A percentile compares a stretch with the other conserved stretches of the same genome.
These are phyloP conservation scores for Mangifera indica DNA, from an alignment of 345 rosid species.

Conservation along the genomic window DNA sequence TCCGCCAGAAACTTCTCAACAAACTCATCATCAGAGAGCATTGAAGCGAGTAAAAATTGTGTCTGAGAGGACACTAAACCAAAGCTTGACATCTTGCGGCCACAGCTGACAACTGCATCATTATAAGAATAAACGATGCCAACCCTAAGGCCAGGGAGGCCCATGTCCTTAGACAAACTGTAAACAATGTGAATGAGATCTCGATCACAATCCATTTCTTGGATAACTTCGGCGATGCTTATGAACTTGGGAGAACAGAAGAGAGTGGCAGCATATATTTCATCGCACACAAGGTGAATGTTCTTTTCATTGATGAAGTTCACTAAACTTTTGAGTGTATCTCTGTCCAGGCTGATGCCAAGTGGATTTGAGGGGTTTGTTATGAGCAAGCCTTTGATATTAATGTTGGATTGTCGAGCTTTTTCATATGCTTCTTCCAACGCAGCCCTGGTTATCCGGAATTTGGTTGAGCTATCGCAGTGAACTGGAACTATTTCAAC, in stretches of 20 bases:
- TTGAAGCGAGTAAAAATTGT: slow-evolving; percentile 60
- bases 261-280: slow-evolving; percentile 72
- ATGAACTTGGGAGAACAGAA: slow-evolving; percentile 52
- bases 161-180: no score
- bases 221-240: slow-evolving; percentile 63
- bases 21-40: slow-evolving; percentile 69
- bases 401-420: slow-evolving; percentile 46
- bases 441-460: slow-evolving; percentile 50
- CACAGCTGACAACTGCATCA: slow-evolving; percentile 56
- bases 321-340: slow-evolving; percentile 45
- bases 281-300: slow-evolving; percentile 75
- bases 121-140: slow-evolving; percentile 82
- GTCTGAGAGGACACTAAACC: slow-evolving; percentile 81
- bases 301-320: slow-evolving; percentile 74
- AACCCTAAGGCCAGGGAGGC: slow-evolving; percentile 63
- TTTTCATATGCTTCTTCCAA: slow-evolving; percentile 53
- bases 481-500: slow-evolving; percentile 58
- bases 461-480: slow-evolving; percentile 64
- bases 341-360: slow-evolving; percentile 56
- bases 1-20: slow-evolving; percentile 47
- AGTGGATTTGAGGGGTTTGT: slow-evolving; percentile 91
- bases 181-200: slow-evolving; percentile 68
- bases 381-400: slow-evolving; percentile 69
- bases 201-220: slow-evolving; percentile 41
- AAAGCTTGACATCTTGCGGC: slow-evolving; percentile 83